Evolutionary conservation across 306 rosid genomes (phyloP).

Genomic region (Acmispon strigosus): DNA sequence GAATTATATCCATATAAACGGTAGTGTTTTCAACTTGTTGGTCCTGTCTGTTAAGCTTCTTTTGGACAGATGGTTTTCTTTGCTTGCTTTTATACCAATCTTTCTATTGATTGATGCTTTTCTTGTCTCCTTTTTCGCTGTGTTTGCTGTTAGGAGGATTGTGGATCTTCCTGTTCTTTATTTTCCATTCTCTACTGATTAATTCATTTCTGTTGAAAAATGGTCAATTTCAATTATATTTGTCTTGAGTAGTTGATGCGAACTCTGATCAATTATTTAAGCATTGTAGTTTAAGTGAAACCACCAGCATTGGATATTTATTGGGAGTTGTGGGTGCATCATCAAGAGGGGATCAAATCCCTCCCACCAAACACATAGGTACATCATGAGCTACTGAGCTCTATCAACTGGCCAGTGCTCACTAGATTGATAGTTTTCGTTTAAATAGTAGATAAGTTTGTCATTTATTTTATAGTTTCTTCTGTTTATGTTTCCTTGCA

Average conservation of each 20-base stretch:
- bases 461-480: neutral
- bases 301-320: no score
- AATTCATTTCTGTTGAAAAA: neutral
- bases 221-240: neutral
- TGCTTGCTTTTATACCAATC: no score
- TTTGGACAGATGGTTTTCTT: no score
- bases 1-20: no score
- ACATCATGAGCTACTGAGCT: neutral
- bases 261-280: neutral
- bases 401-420: neutral
- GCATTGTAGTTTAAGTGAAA: neutral
- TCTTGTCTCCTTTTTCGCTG: no score
- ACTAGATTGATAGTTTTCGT: neutral
- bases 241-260: neutral
- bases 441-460: neutral
- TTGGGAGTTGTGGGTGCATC: no score
- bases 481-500: neutral
- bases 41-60: no score
- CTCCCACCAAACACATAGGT: no score
- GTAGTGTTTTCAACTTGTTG: no score
- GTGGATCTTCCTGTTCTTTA: neutral
- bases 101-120: no score
- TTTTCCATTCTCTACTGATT: neutral
- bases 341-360: no score
- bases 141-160: conserved; percentile 4